These are phyloP conservation scores for Coemansia sp. DNA, from an alignment of 192 early-diverging fungal genomes.

Conservation along the genomic window DNA sequence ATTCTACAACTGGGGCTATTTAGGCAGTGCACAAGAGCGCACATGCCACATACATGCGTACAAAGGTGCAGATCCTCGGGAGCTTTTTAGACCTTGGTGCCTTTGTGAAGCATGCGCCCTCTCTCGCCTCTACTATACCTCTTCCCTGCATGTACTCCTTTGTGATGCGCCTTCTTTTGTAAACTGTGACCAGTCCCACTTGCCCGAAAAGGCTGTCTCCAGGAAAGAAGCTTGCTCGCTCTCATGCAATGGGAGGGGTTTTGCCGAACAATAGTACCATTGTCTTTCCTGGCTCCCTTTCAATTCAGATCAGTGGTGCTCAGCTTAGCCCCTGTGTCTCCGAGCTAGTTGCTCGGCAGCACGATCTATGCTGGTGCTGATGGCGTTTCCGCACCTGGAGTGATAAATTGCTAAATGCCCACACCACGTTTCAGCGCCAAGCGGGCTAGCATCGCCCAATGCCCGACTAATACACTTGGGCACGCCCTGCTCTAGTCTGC, in stretches of 20 bases:
- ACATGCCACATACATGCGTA: background rate
- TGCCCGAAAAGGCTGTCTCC: background rate
- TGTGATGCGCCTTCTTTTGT: background rate
- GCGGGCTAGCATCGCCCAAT: background rate
- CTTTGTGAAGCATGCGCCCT: background rate
- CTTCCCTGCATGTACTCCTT: background rate
- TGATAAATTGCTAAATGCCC: background rate
- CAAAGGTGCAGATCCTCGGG: constrained; percentile 1
- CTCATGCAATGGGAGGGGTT: background rate
- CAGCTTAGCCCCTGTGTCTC: background rate
- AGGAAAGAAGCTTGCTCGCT: background rate
- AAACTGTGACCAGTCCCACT: background rate
- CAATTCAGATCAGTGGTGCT: background rate
- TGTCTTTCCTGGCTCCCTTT: background rate
- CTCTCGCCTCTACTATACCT: background rate
- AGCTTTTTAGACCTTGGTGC: background rate
- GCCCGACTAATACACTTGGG: background rate
- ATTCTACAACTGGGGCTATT: background rate
- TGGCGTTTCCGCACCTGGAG: constrained; percentile 1
- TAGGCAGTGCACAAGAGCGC: background rate
- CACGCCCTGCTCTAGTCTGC: background rate
- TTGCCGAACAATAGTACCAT: background rate
- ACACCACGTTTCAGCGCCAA: background rate
- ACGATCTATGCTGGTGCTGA: background rate
- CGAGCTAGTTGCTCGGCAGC: background rate